Evolutionary conservation across 331 rosid species (phyloP), one percentile per base, ranked within the genome.

Genomic region (Quercus phellos): DNA sequence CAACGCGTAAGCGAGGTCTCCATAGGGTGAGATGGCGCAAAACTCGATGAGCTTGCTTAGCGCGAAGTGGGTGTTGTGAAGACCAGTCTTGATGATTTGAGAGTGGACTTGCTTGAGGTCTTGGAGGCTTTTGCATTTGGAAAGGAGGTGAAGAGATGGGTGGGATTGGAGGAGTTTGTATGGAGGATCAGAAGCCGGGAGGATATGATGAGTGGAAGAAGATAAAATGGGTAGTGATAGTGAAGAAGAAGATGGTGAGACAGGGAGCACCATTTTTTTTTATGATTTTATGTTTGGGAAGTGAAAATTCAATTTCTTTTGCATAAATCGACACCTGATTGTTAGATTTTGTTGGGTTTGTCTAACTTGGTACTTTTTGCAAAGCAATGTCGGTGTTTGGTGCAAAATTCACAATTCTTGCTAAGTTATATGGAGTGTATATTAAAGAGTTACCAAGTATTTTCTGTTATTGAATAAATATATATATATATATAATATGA

Each of bases 41-140:
- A 86, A 86, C 1, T 90, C 81, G 75, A 94, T 79, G 84, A 92
- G 91, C 80, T 94, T 94, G 90, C 85, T 85, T 22, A 82, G 90
- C 0, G 89, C 88, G 70, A 88, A 89, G 5, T 76, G 79, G 68
- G 85, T 85, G 54, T 89, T 84, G 85, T 92, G 88, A 77, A 93
- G 91, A 64, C 97, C 97, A 11, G 90, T 88, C 64, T 88, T 93
- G 89, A 88, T 81, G 60, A 89, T 3, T 34, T 87, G 96, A 46
- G 91, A 74, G 82, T 90, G 97, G 66, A 87, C 76, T 89, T 92
- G 93, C 53, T 68, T 81, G 59, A 92, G 73, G 30, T 38, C 56
- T 14, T 76, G 74, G 55, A 89, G 70, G 86, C 8, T 76, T 77
- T 74, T 81, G 82, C 92, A 90, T 73, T 86, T 82, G 26, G 90